Percentiles rank a stretch among this genome's conserved stretches.
Conservation (phyloP, 2,329 filamentous ascomycete species). For the Fusarium falciforme region DNA sequence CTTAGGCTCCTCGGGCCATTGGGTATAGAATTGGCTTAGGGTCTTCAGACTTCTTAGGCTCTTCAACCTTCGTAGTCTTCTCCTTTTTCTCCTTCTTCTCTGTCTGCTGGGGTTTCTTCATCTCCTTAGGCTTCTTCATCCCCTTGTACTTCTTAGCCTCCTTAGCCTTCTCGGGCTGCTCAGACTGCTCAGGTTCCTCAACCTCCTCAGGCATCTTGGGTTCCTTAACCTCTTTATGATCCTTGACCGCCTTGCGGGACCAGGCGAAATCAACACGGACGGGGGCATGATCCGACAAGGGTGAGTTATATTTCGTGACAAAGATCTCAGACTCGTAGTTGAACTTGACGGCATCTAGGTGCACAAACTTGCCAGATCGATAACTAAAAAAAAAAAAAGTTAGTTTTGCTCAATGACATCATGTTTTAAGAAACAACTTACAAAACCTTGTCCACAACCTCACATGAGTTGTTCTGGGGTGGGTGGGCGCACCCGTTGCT, state of each 20-base stretch:
- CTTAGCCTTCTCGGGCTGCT: background rate
- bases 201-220: background rate
- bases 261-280: background rate
- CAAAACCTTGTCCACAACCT: background rate
- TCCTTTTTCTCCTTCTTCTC: background rate
- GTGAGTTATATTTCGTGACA: background rate
- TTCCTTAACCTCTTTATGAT: background rate
- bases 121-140: too few species aligned
- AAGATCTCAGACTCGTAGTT: background rate
- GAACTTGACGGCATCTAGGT: background rate
- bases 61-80: background rate
- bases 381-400: background rate
- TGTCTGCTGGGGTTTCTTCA: background rate
- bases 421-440: background rate
- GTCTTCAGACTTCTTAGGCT: background rate
- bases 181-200: background rate
- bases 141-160: background rate
- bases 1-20: background rate
- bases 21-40: background rate
- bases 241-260: background rate
- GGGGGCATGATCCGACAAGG: background rate
- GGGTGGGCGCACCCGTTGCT: background rate
- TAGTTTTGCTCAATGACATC: background rate
- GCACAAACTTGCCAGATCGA: background rate
- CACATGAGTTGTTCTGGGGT: background rate